Conservation (phyloP, 352 stramenopile genomes). For the Globisporangium nodosum region DNA sequence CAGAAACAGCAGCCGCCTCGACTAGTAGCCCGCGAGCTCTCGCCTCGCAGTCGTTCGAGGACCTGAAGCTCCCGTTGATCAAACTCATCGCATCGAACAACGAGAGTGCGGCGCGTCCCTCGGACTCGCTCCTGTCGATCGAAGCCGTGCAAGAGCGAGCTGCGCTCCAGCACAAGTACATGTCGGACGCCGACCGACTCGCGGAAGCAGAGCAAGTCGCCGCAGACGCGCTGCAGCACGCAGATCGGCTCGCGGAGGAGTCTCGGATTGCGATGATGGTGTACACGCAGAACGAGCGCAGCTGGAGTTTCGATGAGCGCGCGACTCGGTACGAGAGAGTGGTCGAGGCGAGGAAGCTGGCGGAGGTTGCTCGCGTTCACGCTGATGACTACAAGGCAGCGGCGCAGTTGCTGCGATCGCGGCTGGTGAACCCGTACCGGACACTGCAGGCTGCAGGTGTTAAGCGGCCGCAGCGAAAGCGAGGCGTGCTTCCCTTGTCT, state of each 20-base stretch:
- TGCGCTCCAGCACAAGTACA: constrained; percentile 22
- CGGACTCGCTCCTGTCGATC: constrained; percentile 25
- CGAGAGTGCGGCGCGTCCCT: constrained; percentile 11
- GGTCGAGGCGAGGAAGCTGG: constrained; percentile 45
- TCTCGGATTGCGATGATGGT: constrained; percentile 51
- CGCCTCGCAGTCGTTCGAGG: constrained; percentile 1
- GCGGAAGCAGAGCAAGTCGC: constrained; percentile 23
- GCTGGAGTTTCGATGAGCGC: constrained; percentile 61
- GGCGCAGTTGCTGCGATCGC: constrained; percentile 21
- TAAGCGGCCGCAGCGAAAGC: constrained; percentile 3
- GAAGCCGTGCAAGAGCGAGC: constrained; percentile 34
- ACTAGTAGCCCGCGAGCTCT: not conserved
- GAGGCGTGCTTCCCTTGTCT: not conserved
- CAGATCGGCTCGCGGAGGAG: constrained; percentile 50
- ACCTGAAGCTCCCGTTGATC: constrained; percentile 30
- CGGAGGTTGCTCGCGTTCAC: constrained; percentile 30
- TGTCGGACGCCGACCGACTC: constrained; percentile 22
- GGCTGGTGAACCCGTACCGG: constrained; percentile 41
- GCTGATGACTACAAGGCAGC: constrained; percentile 32
- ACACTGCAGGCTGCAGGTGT: constrained; percentile 6
- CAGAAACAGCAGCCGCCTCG: not conserved
- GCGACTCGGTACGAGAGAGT: constrained; percentile 43
- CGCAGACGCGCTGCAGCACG: constrained; percentile 24
- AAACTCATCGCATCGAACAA: constrained; percentile 18
- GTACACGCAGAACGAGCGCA: constrained; percentile 50